Conservation (phyloP, 2,329 filamentous ascomycete genomes). For the Daldinia sp. region DNA sequence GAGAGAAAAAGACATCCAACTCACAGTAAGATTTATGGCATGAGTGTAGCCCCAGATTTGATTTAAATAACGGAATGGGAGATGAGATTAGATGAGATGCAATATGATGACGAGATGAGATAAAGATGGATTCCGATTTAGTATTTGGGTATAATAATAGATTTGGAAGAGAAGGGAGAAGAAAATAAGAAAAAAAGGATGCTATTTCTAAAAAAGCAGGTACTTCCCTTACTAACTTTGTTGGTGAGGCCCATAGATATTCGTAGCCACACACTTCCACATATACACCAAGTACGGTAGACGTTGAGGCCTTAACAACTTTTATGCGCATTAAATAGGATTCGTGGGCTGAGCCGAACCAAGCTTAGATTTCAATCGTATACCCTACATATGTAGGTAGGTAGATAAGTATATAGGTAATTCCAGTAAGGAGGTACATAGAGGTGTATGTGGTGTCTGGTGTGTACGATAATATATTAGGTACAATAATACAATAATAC, state of each 20-base stretch:
- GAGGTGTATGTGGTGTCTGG: not conserved
- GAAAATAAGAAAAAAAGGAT: not conserved
- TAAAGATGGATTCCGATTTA: not conserved
- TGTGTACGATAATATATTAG: slow-evolving; percentile 1
- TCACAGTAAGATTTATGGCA: not conserved
- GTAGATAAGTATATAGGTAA: no score
- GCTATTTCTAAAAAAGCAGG: not conserved
- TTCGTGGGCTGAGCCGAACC: slow-evolving; percentile 36
- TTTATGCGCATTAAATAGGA: slow-evolving; percentile 39
- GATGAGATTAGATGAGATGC: not conserved
- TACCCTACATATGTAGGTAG: not conserved
- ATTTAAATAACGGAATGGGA: no score
- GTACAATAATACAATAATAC: not conserved
- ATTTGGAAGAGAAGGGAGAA: not conserved
- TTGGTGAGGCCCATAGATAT: not conserved
- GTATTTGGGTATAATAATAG: not conserved
- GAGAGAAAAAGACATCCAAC: not conserved
- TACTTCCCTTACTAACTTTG: not conserved
- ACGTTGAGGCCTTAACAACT: slow-evolving; percentile 19
- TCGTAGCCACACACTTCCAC: not conserved
- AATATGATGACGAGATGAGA: not conserved
- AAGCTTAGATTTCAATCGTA: slow-evolving; percentile 1
- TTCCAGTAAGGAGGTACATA: not conserved
- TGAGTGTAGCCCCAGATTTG: not conserved
- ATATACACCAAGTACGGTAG: not conserved